Evolutionary conservation across 768 basidiomycete genomes (phyloP).

Genomic region (Termitomyces eurrhizus): DNA sequence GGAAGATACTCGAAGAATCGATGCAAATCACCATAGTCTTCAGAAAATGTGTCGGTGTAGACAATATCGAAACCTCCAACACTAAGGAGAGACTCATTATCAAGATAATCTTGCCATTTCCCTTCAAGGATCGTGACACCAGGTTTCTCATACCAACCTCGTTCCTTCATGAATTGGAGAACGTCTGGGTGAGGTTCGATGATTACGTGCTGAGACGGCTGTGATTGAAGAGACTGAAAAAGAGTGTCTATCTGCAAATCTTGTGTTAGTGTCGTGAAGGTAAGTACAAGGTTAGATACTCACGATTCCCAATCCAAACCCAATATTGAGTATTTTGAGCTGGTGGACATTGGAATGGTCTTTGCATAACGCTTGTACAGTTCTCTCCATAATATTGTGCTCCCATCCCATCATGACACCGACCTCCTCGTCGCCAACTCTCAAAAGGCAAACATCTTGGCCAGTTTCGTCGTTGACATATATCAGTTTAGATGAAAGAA

Average conservation of each 20-base stretch:
- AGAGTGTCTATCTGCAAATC: constrained; percentile 69
- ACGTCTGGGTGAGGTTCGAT: constrained; percentile 95
- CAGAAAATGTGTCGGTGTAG: constrained; percentile 93
- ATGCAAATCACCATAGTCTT: constrained; percentile 76
- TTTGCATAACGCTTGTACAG: constrained; percentile 61
- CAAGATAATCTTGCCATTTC: constrained; percentile 89
- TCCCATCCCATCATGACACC: constrained; percentile 99
- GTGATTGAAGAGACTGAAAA: constrained; percentile 61
- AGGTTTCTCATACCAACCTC: constrained; percentile 74
- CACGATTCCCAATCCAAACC: constrained; percentile 93
- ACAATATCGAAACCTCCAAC: constrained; percentile 82
- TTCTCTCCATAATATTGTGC: constrained; percentile 76
- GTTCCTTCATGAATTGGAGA: constrained; percentile 69
- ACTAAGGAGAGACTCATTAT: constrained; percentile 49
- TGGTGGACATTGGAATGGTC: constrained; percentile 44
- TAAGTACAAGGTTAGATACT: constrained; percentile 21
- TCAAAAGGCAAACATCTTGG: constrained; percentile 78
- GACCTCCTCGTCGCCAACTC: constrained; percentile 68
- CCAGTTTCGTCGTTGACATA: constrained; percentile 69
- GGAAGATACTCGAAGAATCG: constrained; percentile 81
- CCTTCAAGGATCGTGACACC: constrained; percentile 83
- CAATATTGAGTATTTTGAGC: constrained; percentile 80
- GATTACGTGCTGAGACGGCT: constrained; percentile 77
- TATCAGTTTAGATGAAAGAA: constrained; percentile 64
- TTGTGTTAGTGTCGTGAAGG: neutral